Conservation (phyloP, 306 rosid genomes). For the Trichosanthes truncata region DNA sequence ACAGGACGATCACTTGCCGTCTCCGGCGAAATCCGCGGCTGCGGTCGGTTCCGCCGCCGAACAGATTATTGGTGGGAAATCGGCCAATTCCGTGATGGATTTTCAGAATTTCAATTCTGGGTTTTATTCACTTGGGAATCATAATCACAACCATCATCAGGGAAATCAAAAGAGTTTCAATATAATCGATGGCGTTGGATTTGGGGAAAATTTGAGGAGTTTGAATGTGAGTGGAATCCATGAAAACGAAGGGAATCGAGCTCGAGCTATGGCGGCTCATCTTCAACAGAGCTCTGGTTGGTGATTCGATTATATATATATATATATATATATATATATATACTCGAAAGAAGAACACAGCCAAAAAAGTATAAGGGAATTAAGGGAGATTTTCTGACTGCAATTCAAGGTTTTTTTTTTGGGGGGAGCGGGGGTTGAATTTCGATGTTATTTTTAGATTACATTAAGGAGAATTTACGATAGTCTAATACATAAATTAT, state of each 20-base stretch:
- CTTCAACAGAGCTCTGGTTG: conserved; percentile 54
- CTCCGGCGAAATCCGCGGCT: neutral
- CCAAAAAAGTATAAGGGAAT: neutral
- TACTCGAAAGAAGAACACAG: neutral
- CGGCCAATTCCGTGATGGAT: conserved; percentile 7
- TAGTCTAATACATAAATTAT: neutral
- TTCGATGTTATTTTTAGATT: neutral
- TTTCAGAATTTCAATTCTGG: conserved; percentile 33
- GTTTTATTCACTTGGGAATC: conserved; percentile 36
- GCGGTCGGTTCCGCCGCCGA: neutral
- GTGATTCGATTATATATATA: conserved; percentile 12
- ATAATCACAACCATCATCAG: neutral
- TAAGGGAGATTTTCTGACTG: neutral
- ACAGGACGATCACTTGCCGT: conserved; percentile 32
- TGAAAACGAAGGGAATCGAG: conserved; percentile 36
- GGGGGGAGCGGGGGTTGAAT: neutral
- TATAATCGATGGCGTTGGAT: conserved; percentile 24
- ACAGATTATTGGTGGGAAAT: neutral
- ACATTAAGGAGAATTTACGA: neutral
- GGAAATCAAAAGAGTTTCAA: conserved; percentile 12
- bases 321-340: too few relatives aligned
- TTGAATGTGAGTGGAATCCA: conserved; percentile 15
- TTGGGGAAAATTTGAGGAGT: conserved; percentile 25
- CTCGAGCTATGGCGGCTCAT: conserved; percentile 29
- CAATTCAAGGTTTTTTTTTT: neutral